Percentiles rank a stretch among this genome's conserved stretches.
These are phyloP conservation scores for Globisporangium sylvaticum DNA, from an alignment of 352 stramenopile species.

Conservation along the genomic window DNA sequence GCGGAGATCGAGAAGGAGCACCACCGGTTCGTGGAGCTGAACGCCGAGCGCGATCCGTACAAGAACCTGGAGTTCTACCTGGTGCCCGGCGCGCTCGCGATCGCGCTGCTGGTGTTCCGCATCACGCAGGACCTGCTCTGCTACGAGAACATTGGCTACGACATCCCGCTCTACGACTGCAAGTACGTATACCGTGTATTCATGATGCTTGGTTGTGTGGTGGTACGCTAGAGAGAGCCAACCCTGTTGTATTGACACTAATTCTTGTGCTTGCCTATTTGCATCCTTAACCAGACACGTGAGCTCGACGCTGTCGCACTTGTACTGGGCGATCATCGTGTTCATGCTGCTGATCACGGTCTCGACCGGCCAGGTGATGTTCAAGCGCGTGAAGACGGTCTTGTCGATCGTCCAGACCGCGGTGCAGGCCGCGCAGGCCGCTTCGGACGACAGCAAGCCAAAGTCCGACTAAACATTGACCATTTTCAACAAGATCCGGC, in stretches of 20 bases:
- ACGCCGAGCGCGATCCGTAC: conserved; percentile 95
- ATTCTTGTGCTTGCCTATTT: conserved; percentile 12
- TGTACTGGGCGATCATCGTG: conserved; percentile 86
- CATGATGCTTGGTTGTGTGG: neutral
- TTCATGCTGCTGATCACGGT: conserved; percentile 85
- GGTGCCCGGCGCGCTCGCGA: conserved; percentile 87
- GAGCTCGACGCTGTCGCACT: conserved; percentile 77
- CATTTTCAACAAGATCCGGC: neutral
- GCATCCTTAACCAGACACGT: conserved; percentile 48
- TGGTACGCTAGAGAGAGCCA: neutral
- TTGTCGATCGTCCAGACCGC: conserved; percentile 65
- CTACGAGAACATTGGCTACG: conserved; percentile 82
- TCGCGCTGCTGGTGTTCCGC: conserved; percentile 87
- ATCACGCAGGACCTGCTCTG: conserved; percentile 82
- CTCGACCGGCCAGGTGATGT: conserved; percentile 83
- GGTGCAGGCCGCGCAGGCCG: conserved; percentile 47
- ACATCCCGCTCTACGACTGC: conserved; percentile 87
- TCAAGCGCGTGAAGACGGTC: conserved; percentile 77
- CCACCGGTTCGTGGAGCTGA: conserved; percentile 91
- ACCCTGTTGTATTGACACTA: neutral
- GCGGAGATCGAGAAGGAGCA: conserved; percentile 89
- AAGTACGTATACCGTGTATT: conserved; percentile 57
- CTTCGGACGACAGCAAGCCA: conserved; percentile 42
- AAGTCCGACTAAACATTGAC: conserved; percentile 62
- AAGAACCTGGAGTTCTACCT: conserved; percentile 93